phyloP scores from a whole-genome alignment of 2,329 filamentous ascomycete genomes.

The Aureobasidium sp. region DNA sequence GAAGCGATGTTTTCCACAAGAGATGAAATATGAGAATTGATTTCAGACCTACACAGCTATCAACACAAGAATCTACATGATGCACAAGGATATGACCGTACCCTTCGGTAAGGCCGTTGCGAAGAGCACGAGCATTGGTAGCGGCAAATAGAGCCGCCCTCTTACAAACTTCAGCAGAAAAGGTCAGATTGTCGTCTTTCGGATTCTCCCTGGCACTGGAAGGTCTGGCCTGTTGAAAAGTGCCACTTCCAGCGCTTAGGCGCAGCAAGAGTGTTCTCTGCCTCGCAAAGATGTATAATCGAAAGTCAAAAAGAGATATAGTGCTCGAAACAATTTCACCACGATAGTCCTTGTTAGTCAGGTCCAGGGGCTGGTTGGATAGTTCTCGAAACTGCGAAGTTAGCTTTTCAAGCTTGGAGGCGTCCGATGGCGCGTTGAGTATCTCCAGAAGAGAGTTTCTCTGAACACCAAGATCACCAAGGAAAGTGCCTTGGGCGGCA shows the following conservation, averaged over 20 bases:
- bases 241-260: conserved; percentile 46
- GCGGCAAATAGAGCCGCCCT: conserved; percentile 79
- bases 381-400: conserved; percentile 14
- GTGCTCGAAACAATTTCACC: conserved; percentile 90
- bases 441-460: conserved; percentile 13
- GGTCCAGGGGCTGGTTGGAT: conserved; percentile 32
- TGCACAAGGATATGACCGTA: conserved; percentile 33
- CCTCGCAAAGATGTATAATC: conserved; percentile 85
- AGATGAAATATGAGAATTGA: conserved; percentile 19
- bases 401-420: background rate
- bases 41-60: conserved; percentile 27
- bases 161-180: conserved; percentile 80
- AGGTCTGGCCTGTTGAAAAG: conserved; percentile 11
- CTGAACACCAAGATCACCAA: conserved; percentile 14
- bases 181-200: conserved; percentile 59
- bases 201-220: background rate
- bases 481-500: conserved; percentile 28
- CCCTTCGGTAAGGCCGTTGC: conserved; percentile 66
- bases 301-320: conserved; percentile 92
- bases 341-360: conserved; percentile 66
- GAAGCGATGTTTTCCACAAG: conserved; percentile 67
- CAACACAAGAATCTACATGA: conserved; percentile 17
- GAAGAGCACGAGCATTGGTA: conserved; percentile 69
- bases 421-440: background rate
- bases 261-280: conserved; percentile 77